A percentile compares a stretch with the other conserved stretches of the same genome.
Conservation (phyloP, 495 filamentous ascomycete genomes). For the Penicillium waksmanii region DNA sequence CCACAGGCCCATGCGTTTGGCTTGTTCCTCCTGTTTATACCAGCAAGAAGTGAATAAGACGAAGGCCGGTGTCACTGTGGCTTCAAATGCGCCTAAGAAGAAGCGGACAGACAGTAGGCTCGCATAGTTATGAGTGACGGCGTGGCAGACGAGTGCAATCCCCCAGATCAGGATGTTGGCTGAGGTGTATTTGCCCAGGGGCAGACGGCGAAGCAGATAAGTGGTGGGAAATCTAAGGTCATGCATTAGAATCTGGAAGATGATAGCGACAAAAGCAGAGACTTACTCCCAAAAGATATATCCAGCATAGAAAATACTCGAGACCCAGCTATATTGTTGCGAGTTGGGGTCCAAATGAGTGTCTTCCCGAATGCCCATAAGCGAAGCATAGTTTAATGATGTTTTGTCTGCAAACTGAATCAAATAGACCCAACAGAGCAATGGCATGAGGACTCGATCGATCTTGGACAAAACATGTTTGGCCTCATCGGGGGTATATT, state of each 20-base stretch:
- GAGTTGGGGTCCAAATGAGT: slow-evolving; percentile 23
- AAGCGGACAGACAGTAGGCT: slow-evolving; percentile 46
- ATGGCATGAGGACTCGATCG: slow-evolving; percentile 48
- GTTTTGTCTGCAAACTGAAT: slow-evolving; percentile 53
- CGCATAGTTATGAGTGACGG: slow-evolving; percentile 47
- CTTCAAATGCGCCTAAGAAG: slow-evolving; percentile 64
- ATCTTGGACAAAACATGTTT: slow-evolving; percentile 41
- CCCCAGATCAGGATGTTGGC: slow-evolving; percentile 53
- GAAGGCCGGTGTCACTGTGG: slow-evolving; percentile 56
- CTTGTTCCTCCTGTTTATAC: slow-evolving; percentile 55
- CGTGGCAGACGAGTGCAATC: slow-evolving; percentile 56
- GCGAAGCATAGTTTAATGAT: slow-evolving; percentile 47
- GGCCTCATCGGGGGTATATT: slow-evolving; percentile 15
- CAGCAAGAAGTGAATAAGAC: slow-evolving; percentile 46
- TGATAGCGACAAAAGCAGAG: slow-evolving; percentile 9
- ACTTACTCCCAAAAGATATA: slow-evolving; percentile 20
- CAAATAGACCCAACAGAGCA: slow-evolving; percentile 24
- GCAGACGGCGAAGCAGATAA: slow-evolving; percentile 47
- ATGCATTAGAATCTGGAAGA: not conserved
- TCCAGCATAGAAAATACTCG: slow-evolving; percentile 42
- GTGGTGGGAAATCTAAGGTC: slow-evolving; percentile 46
- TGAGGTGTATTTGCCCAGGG: slow-evolving; percentile 46
- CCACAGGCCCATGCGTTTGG: slow-evolving; percentile 50
- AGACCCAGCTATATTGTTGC: slow-evolving; percentile 46
- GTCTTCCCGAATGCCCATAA: slow-evolving; percentile 41